Evolutionary conservation across 805 yeast species (phyloP).

Genomic region (Priceomyces melissophilus): DNA sequence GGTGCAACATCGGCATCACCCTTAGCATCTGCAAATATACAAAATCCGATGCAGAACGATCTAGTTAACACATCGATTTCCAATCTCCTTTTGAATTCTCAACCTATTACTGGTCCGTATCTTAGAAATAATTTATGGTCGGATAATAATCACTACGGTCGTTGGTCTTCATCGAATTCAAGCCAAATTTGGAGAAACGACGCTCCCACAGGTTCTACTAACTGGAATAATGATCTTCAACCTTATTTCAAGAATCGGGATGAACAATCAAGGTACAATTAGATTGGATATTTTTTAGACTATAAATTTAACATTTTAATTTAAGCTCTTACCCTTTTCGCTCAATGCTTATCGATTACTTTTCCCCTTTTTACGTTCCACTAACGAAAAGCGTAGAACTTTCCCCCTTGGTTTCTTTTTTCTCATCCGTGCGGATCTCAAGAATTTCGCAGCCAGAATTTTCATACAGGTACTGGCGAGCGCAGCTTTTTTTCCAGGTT

Average conservation of each 20-base stretch:
- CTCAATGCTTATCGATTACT: too few species aligned
- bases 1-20: constrained; percentile 4
- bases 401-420: neutral
- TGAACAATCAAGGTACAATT: neutral
- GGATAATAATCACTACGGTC: constrained; percentile 12
- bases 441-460: too few species aligned
- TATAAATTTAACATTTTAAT: too few species aligned
- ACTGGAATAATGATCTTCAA: constrained; percentile 13
- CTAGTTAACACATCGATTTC: neutral
- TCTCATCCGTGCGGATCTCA: too few species aligned
- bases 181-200: constrained; percentile 23
- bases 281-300: too few species aligned
- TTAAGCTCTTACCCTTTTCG: too few species aligned
- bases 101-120: constrained; percentile 1
- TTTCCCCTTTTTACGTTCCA: neutral
- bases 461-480: too few species aligned
- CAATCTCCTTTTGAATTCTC: neutral
- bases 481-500: neutral
- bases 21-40: neutral
- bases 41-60: neutral
- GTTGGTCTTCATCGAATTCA: constrained; percentile 12
- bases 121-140: constrained; percentile 9
- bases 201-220: constrained; percentile 6
- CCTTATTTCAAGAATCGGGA: constrained; percentile 8
- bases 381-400: neutral